These are phyloP conservation scores for Talaromyces verruculosus DNA, from an alignment of 2,329 filamentous ascomycete species.

Conservation along the genomic window DNA sequence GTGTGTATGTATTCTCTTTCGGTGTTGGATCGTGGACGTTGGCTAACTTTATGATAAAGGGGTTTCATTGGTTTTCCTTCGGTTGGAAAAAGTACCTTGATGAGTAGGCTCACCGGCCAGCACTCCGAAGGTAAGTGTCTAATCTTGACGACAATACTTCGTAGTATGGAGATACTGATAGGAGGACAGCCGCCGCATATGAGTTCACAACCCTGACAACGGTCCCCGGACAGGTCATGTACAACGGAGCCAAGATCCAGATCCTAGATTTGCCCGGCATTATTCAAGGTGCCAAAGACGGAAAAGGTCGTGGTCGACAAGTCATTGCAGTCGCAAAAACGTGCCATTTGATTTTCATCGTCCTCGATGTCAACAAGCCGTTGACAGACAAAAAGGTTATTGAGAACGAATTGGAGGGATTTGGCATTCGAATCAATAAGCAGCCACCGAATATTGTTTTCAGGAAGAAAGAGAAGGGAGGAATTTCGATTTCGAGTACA, in stretches of 20 bases:
- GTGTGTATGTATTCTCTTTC: conserved; percentile 58
- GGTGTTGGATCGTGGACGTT: not conserved
- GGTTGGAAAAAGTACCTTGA: conserved; percentile 96
- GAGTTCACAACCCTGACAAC: conserved; percentile 98
- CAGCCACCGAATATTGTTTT: conserved; percentile 97
- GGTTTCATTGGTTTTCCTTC: conserved; percentile 98
- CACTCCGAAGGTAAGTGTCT: conserved; percentile 71
- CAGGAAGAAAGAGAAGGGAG: conserved; percentile 99
- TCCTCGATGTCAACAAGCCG: conserved; percentile 97
- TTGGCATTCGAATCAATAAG: conserved; percentile 98
- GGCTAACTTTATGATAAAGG: conserved; percentile 26
- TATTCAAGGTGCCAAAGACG: conserved; percentile 97
- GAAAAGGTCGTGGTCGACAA: conserved; percentile 93
- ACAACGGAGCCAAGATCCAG: conserved; percentile 96
- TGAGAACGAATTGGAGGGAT: conserved; percentile 91
- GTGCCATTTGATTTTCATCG: conserved; percentile 97
- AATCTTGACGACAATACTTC: not conserved
- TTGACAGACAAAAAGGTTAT: conserved; percentile 96
- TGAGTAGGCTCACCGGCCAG: conserved; percentile 91
- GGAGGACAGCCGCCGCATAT: conserved; percentile 72
- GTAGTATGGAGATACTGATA: not conserved
- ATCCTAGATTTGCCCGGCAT: conserved; percentile 99
- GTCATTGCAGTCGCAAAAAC: conserved; percentile 99
- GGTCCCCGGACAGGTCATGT: conserved; percentile 90
- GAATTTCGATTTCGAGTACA: conserved; percentile 93